phyloP scores from a whole-genome alignment of 495 filamentous ascomycete genomes.

The Diplogelasinospora grovesii region DNA sequence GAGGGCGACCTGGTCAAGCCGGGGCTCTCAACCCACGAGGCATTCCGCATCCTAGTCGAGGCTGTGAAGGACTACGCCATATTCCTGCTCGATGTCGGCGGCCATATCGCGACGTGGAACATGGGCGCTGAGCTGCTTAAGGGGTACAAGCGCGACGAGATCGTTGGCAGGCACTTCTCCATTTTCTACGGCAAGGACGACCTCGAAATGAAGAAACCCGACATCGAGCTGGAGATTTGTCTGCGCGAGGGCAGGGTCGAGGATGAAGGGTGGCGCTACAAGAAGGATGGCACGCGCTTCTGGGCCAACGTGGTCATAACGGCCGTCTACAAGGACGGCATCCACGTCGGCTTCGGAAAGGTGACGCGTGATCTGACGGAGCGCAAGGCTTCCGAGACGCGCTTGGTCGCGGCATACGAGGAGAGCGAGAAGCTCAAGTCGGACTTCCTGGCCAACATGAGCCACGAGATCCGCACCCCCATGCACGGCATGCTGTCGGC shows the following conservation, averaged over 20 bases:
- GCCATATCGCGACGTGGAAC: slow-evolving; percentile 58
- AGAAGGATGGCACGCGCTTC: slow-evolving; percentile 54
- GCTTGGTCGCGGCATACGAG: slow-evolving; percentile 56
- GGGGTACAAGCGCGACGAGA: slow-evolving; percentile 50
- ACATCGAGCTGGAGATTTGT: slow-evolving; percentile 49
- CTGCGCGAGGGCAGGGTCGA: slow-evolving; percentile 54
- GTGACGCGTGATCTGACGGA: slow-evolving; percentile 60
- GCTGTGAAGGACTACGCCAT: slow-evolving; percentile 63
- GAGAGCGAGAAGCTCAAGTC: slow-evolving; percentile 59
- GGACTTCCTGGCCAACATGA: slow-evolving; percentile 60
- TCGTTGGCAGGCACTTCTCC: slow-evolving; percentile 58
- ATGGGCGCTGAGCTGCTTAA: slow-evolving; percentile 53
- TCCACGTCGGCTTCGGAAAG: slow-evolving; percentile 58
- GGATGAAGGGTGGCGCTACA: slow-evolving; percentile 62
- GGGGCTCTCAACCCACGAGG: slow-evolving; percentile 41
- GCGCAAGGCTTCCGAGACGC: slow-evolving; percentile 50
- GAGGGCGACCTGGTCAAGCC: slow-evolving; percentile 40
- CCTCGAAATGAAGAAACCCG: slow-evolving; percentile 44
- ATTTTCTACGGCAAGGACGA: slow-evolving; percentile 56
- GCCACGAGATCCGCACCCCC: slow-evolving; percentile 47
- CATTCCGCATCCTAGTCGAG: slow-evolving; percentile 56
- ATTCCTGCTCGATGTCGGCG: slow-evolving; percentile 56
- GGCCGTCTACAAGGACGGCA: slow-evolving; percentile 48
- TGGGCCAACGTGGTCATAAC: slow-evolving; percentile 66
- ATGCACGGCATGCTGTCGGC: slow-evolving; percentile 49